phyloP scores from a whole-genome alignment of 495 filamentous ascomycete genomes.

The Daldinia loculata region DNA sequence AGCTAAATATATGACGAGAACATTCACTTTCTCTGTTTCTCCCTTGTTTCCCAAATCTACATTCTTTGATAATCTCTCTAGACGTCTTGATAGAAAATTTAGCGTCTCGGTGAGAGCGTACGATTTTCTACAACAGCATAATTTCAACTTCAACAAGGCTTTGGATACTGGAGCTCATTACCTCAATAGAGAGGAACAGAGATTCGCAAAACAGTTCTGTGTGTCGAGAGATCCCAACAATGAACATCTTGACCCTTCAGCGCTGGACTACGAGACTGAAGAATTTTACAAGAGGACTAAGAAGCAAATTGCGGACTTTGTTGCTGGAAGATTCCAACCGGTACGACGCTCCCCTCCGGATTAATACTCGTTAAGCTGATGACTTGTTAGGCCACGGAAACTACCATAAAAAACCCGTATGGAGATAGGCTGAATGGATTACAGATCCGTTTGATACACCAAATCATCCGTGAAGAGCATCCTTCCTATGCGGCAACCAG shows the following conservation, averaged over 20 bases:
- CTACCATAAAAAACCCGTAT: constrained; percentile 18
- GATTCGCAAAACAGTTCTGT: constrained; percentile 50
- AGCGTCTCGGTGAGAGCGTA: constrained; percentile 58
- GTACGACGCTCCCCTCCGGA: not conserved
- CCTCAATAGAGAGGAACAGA: constrained; percentile 72
- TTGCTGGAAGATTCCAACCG: not conserved
- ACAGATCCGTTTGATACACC: constrained; percentile 74
- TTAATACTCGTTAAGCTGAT: constrained; percentile 8
- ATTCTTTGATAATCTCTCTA: constrained; percentile 11
- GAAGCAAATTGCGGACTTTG: constrained; percentile 59
- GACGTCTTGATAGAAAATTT: constrained; percentile 48
- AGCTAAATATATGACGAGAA: constrained; percentile 51
- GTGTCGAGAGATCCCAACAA: constrained; percentile 48
- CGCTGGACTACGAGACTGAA: constrained; percentile 63
- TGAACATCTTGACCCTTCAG: constrained; percentile 58
- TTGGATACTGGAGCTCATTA: constrained; percentile 72
- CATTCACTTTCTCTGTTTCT: constrained; percentile 75
- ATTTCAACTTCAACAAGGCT: constrained; percentile 68
- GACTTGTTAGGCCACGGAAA: constrained; percentile 1
- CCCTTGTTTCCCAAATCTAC: constrained; percentile 52
- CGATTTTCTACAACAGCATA: constrained; percentile 67
- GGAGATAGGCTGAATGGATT: constrained; percentile 43
- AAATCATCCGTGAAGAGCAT: constrained; percentile 70
- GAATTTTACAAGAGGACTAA: constrained; percentile 63
- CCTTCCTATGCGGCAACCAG: constrained; percentile 58